Evolutionary conservation across 768 basidiomycete species (phyloP).

Genomic region (Tylopilus intermedius): DNA sequence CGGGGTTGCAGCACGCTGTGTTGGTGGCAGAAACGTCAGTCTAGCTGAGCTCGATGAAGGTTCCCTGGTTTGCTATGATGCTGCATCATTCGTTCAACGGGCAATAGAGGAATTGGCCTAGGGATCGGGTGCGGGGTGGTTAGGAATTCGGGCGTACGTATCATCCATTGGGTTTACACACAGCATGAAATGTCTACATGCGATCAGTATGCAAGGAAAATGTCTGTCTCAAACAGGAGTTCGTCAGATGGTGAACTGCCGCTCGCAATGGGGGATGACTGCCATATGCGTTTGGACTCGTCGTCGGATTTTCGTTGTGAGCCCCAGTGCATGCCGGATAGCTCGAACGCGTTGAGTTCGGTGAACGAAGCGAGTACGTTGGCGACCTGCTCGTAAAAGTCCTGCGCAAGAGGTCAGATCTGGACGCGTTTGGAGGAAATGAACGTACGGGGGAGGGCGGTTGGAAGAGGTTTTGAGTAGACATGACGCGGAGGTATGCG

Average conservation of each 20-base stretch:
- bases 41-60: conserved; percentile 32
- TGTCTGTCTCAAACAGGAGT: conserved; percentile 27
- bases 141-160: conserved; percentile 15
- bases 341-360: conserved; percentile 63
- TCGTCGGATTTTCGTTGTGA: conserved; percentile 44
- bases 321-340: conserved; percentile 73
- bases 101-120: conserved; percentile 41
- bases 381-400: conserved; percentile 60
- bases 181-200: conserved; percentile 13
- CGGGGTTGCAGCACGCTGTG: conserved; percentile 60
- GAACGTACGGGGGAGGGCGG: conserved; percentile 44
- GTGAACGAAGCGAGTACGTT: conserved; percentile 52
- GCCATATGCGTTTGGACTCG: conserved; percentile 47
- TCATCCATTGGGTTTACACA: conserved; percentile 7
- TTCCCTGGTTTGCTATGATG: conserved; percentile 44
- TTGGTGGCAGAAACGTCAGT: conserved; percentile 39
- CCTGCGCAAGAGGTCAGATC: conserved; percentile 33
- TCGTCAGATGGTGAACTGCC: conserved; percentile 29
- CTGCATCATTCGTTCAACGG: conserved; percentile 43
- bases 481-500: conserved; percentile 61
- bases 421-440: neutral
- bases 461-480: conserved; percentile 47
- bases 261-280: conserved; percentile 42
- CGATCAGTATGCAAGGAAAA: conserved; percentile 28
- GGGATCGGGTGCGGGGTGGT: conserved; percentile 7